Evolutionary conservation across 2,329 filamentous ascomycete species (phyloP), one percentile per base, ranked within the genome.

Genomic region (Colletotrichum sansevieriae): DNA sequence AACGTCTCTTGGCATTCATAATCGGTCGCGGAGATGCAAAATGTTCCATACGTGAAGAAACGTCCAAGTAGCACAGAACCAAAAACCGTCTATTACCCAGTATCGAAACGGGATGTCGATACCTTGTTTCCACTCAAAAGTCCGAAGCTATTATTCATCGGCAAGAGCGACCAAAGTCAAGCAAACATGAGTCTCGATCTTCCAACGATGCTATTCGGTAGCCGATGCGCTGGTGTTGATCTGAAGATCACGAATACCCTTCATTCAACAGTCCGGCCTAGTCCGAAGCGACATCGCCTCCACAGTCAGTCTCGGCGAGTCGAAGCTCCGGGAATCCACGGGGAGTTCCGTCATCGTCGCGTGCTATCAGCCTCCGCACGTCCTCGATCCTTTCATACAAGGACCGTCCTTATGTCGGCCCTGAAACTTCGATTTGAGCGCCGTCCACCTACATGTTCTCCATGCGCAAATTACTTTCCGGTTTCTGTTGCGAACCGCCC

Each of bases 191-290:
- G 20, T 65, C 47, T 54, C 39, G 29, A 54, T 33, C 54, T 20
- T 20, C 46, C 20, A 29, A 29, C 22, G 33, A 41, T 20, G 46
- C 12, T 29, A 54, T 54, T 22, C 60, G 11, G 6, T 18, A 10
- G 29, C 29, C 13, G n/a, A 49, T 18, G 52, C 35, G 22, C 39
- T 35, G 43, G 52, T 22, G 46, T 65, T 20, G 65, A 68, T 68
- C 60, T 29, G 65, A 22, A 65, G 60, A 65, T 65, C 46, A n/a
- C 56, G 20, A 47, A 35, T 20, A 22, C 11, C 20, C 29, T 47
- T 20, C 46, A 11, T 59, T 29, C 20, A 20, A 46, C 8, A 54
- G 13, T 25, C 22, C 13, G 15, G 49, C 3, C 41, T 37, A 46
- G 37, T 41, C n/a, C 25, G 49, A 63, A 29, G 49, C 43, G 11